These are phyloP conservation scores for Sclerospora graminicola DNA, from an alignment of 352 stramenopile genomes.

Conservation along the genomic window DNA sequence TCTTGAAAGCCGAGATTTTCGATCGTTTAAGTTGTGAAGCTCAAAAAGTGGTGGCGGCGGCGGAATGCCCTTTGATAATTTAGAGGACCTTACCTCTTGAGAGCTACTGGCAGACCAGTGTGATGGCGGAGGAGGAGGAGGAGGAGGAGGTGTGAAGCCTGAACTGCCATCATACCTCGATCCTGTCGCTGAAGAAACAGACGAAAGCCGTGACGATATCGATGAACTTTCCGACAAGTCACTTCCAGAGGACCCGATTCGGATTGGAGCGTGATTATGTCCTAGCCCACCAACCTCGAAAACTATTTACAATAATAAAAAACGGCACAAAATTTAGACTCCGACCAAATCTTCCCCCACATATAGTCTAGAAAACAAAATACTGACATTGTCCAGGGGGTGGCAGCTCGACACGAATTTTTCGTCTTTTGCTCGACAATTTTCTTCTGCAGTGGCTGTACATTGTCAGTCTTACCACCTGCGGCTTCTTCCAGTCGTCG, in stretches of 20 bases:
- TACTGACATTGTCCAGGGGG: slow-evolving; percentile 69
- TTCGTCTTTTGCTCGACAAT: slow-evolving; percentile 51
- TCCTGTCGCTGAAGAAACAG: slow-evolving; percentile 26
- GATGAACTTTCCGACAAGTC: slow-evolving; percentile 48
- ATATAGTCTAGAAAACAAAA: neutral
- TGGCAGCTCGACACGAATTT: slow-evolving; percentile 59
- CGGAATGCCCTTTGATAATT: slow-evolving; percentile 24
- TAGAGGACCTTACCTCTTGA: slow-evolving; percentile 20
- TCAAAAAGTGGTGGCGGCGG: slow-evolving; percentile 36
- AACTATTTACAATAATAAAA: slow-evolving; percentile 20
- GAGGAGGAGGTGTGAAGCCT: slow-evolving; percentile 18
- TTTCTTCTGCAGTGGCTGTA: slow-evolving; percentile 54
- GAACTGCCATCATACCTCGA: slow-evolving; percentile 14
- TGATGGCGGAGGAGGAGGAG: slow-evolving; percentile 19
- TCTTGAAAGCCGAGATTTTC: slow-evolving; percentile 29
- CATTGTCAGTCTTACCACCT: slow-evolving; percentile 70
- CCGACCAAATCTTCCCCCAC: neutral
- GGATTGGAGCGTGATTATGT: slow-evolving; percentile 10
- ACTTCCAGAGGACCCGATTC: slow-evolving; percentile 34
- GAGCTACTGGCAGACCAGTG: slow-evolving; percentile 18
- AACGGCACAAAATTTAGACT: no score
- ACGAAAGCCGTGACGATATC: slow-evolving; percentile 45
- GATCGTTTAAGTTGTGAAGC: slow-evolving; percentile 16
- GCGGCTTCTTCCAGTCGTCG: slow-evolving; percentile 63
- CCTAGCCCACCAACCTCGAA: slow-evolving; percentile 36